Conservation (phyloP, 352 stramenopile species). For the Phytophthora gonapodyides region DNA sequence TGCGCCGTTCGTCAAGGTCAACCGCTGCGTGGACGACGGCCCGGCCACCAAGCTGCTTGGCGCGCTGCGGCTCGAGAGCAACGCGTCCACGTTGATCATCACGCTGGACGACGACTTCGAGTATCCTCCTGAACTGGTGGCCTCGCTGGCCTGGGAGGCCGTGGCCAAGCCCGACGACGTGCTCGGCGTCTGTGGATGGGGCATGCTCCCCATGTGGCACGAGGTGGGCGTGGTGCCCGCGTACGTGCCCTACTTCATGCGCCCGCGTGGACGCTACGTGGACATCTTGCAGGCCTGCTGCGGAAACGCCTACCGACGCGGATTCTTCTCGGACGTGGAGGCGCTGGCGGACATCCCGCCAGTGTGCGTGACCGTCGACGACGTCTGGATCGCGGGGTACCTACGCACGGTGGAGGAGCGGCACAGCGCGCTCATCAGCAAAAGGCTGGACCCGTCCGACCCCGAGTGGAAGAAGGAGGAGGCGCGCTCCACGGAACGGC, state of each 20-base stretch:
- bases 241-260: slow-evolving; percentile 87
- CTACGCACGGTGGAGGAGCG: slow-evolving; percentile 66
- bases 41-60: slow-evolving; percentile 78
- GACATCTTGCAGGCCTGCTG: slow-evolving; percentile 79
- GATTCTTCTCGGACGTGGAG: slow-evolving; percentile 76
- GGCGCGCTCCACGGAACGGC: slow-evolving; percentile 38
- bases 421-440: slow-evolving; percentile 73
- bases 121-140: slow-evolving; percentile 66
- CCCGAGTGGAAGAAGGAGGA: slow-evolving; percentile 73
- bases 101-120: slow-evolving; percentile 87
- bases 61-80: slow-evolving; percentile 61
- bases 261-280: slow-evolving; percentile 66
- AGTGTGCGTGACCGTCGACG: slow-evolving; percentile 80
- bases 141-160: slow-evolving; percentile 73
- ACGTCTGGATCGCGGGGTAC: slow-evolving; percentile 85
- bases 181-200: slow-evolving; percentile 80
- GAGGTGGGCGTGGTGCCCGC: slow-evolving; percentile 74
- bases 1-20: slow-evolving; percentile 59
- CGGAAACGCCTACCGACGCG: slow-evolving; percentile 72
- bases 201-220: slow-evolving; percentile 77
- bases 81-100: slow-evolving; percentile 72
- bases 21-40: slow-evolving; percentile 82
- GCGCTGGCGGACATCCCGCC: slow-evolving; percentile 66
- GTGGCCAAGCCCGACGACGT: slow-evolving; percentile 57
- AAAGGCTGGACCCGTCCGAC: slow-evolving; percentile 71